Conservation (phyloP, 148 eudicot genomes). For the Hydrangea macrophylla region DNA sequence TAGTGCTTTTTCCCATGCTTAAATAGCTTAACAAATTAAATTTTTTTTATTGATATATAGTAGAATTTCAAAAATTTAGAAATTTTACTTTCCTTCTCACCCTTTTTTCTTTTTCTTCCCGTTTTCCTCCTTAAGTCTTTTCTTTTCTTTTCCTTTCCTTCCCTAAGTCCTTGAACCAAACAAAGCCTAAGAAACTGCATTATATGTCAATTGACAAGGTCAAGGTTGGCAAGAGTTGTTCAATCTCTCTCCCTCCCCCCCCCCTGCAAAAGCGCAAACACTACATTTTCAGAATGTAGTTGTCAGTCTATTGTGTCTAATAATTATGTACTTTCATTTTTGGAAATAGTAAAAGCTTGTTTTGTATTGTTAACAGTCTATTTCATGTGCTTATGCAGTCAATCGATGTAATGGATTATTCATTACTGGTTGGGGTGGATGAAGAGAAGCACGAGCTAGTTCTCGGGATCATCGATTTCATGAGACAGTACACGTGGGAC, state of each 20-base stretch:
- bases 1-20: too few relatives aligned
- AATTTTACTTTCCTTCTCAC: too few relatives aligned
- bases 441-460: constrained; percentile 93
- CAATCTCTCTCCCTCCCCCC: not conserved
- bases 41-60: too few relatives aligned
- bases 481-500: constrained; percentile 99
- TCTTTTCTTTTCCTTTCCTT: too few relatives aligned
- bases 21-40: too few relatives aligned
- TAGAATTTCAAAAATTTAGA: too few relatives aligned
- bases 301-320: not conserved
- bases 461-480: constrained; percentile 92
- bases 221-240: not conserved
- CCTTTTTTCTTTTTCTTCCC: too few relatives aligned
- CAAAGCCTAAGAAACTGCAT: too few relatives aligned
- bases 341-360: not conserved
- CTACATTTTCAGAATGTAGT: too few relatives aligned
- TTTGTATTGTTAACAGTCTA: not conserved
- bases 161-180: too few relatives aligned
- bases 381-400: constrained; percentile 54
- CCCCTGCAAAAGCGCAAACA: not conserved
- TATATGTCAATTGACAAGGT: not conserved
- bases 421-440: constrained; percentile 84
- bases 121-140: too few relatives aligned
- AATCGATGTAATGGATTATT: constrained; percentile 95
- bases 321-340: too few relatives aligned